Evolutionary conservation across 192 early-diverging fungal genomes (phyloP).

Genomic region (Diversispora eburnea): DNA sequence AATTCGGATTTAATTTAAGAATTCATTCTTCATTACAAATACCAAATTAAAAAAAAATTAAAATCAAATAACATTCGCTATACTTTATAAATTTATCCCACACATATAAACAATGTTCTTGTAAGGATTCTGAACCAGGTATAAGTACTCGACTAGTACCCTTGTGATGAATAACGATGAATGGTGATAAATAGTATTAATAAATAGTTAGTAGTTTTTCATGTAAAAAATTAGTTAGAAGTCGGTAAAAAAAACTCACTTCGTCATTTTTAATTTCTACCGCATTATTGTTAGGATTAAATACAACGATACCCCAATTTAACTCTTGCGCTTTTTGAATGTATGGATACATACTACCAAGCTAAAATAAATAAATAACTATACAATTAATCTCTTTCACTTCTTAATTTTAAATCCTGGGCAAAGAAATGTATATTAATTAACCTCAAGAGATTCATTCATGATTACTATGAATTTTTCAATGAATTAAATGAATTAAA

Average conservation of each 20-base stretch:
- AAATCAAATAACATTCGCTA: not conserved
- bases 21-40: not conserved
- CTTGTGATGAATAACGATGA: not conserved
- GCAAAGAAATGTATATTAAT: not conserved
- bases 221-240: not conserved
- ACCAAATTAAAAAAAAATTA: not conserved
- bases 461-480: slow-evolving; percentile 27
- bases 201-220: not conserved
- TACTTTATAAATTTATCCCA: slow-evolving; percentile 35
- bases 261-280: not conserved
- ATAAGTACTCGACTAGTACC: not conserved
- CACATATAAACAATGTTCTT: slow-evolving; percentile 31
- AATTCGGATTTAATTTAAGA: not conserved
- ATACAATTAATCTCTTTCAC: not conserved
- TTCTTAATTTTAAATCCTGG: not conserved
- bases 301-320: slow-evolving; percentile 29
- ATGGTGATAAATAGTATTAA: not conserved
- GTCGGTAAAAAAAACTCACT: not conserved
- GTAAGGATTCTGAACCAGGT: slow-evolving; percentile 23
- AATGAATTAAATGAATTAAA: not conserved
- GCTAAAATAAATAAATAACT: not conserved
- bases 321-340: slow-evolving; percentile 28
- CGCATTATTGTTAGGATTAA: slow-evolving; percentile 33
- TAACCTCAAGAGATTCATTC: slow-evolving; percentile 35
- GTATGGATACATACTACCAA: slow-evolving; percentile 34